Evolutionary conservation across 352 stramenopile species (phyloP).

Genomic region (Phytopythium mirpurense): DNA sequence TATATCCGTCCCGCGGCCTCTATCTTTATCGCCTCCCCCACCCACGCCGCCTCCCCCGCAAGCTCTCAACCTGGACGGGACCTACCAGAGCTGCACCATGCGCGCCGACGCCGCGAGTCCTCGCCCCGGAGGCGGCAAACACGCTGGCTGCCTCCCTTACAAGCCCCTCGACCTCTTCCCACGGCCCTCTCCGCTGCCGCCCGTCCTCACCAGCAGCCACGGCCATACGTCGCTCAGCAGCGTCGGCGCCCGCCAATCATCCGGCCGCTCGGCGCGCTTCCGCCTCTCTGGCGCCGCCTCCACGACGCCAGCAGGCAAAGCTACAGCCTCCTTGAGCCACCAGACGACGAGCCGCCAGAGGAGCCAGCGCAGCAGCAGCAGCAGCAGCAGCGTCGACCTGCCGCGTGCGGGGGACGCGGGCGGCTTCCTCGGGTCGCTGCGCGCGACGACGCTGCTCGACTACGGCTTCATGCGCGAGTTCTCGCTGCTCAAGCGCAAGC

Average conservation of each 20-base stretch:
- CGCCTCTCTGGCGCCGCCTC: not conserved
- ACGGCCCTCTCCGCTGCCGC: not conserved
- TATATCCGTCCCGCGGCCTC: too few species aligned
- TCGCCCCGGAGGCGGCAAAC: not conserved
- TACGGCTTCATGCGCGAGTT: slow-evolving; percentile 54
- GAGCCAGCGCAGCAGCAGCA: slow-evolving; percentile 3
- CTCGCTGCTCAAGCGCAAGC: slow-evolving; percentile 30
- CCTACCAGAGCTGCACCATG: too few species aligned
- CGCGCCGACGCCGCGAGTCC: not conserved
- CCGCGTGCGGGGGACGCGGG: not conserved
- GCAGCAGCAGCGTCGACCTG: not conserved
- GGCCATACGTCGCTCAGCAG: not conserved
- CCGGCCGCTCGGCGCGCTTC: not conserved
- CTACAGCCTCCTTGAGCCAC: not conserved
- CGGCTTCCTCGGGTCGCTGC: slow-evolving; percentile 26
- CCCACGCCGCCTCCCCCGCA: too few species aligned
- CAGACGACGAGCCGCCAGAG: too few species aligned
- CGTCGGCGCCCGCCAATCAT: not conserved
- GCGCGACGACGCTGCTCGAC: slow-evolving; percentile 36
- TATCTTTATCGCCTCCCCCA: too few species aligned
- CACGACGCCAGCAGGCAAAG: slow-evolving; percentile 3
- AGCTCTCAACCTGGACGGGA: too few species aligned
- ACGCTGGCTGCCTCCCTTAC: not conserved
- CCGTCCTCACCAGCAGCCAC: too few species aligned
- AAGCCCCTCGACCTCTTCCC: slow-evolving; percentile 2